Base-by-base conservation (phyloP, 2,329 filamentous ascomycete genomes). In the Dissoconium aciculare region DNA sequence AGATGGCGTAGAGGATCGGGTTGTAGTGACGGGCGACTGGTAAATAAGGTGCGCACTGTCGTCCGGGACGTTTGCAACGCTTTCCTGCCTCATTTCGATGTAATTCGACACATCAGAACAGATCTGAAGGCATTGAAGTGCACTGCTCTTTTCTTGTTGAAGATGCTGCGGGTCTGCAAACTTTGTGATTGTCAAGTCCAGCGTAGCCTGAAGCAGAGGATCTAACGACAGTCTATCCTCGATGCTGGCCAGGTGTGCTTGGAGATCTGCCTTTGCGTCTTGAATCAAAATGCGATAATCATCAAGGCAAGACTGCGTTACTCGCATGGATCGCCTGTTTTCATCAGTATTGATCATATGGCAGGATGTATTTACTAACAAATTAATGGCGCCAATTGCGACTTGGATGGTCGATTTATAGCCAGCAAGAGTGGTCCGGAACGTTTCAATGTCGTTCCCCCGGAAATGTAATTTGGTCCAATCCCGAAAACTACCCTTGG, bases 371-470 rank as follows among this genome's bases (percentile, higher is more conserved):
- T 23, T 23, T n/a, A 23, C 19, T 8, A 8, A 23, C 19, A 23
- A n/a, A 23, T n/a, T 23, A n/a, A 23, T 23, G 19, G 19, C 19
- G 19, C 19, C 19, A 23, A 23, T 23, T n/a, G 19, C 19, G 19
- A 23, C n/a, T n/a, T 23, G 19, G 19, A 23, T 23, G n/a, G 19
- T 23, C 19, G 19, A 23, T n/a, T 23, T 23, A n/a, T 23, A 23
- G 8, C 19, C 19, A 23, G 19, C 19, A 23, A 23, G 19, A n/a
- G 19, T 8, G 19, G 19, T 23, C n/a, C 19, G 19, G 19, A 23
- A 23, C n/a, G 8, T n/a, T n/a, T 23, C 19, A 23, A 23, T 23
- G n/a, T 23, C 19, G 19, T n/a, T 23, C 8, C 19, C n/a, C 8
- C 19, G 19, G 19, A 23, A 23, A 8, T 23, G 19, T n/a, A 23